Percentiles rank a stretch among this genome's conserved stretches.
These are phyloP conservation scores for Fusarium agapanthi DNA, from an alignment of 2,329 filamentous ascomycete genomes.

Conservation along the genomic window DNA sequence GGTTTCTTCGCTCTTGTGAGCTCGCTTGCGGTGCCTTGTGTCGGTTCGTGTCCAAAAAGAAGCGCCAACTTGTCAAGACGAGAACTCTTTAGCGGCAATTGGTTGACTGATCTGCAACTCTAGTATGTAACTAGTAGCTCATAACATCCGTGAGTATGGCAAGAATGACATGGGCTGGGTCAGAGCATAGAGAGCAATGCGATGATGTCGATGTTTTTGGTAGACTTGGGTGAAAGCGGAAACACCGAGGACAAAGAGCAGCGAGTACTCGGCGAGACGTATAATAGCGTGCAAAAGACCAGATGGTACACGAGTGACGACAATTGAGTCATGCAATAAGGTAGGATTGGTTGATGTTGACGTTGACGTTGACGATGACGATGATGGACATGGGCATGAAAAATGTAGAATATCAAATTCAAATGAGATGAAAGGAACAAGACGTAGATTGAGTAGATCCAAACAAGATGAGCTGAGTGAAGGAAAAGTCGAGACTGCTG, in stretches of 20 bases:
- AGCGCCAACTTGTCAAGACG: conserved; percentile 2
- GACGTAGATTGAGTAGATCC: not conserved
- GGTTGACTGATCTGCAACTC: conserved; percentile 31
- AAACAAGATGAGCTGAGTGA: not conserved
- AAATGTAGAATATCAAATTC: not conserved
- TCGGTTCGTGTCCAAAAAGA: conserved; percentile 10
- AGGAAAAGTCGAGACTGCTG: not conserved
- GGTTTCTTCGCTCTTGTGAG: not conserved
- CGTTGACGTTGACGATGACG: not conserved
- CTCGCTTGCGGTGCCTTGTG: conserved; percentile 13
- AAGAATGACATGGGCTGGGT: conserved; percentile 5
- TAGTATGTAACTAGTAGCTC: not conserved
- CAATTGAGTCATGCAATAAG: not conserved
- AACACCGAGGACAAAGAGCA: not conserved
- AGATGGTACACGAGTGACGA: conserved; percentile 1
- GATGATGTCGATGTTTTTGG: conserved; percentile 20
- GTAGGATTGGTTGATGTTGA: not conserved
- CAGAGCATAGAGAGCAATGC: conserved; percentile 19
- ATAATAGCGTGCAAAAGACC: not conserved
- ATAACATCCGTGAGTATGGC: not conserved
- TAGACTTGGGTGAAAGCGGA: not conserved
- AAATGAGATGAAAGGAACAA: not conserved
- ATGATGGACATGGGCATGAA: not conserved
- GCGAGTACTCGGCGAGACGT: not conserved
- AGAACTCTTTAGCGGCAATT: conserved; percentile 20